Evolutionary conservation across 1,284 basidiomycete genomes (phyloP).

Genomic region (Athelia psychrophila): DNA sequence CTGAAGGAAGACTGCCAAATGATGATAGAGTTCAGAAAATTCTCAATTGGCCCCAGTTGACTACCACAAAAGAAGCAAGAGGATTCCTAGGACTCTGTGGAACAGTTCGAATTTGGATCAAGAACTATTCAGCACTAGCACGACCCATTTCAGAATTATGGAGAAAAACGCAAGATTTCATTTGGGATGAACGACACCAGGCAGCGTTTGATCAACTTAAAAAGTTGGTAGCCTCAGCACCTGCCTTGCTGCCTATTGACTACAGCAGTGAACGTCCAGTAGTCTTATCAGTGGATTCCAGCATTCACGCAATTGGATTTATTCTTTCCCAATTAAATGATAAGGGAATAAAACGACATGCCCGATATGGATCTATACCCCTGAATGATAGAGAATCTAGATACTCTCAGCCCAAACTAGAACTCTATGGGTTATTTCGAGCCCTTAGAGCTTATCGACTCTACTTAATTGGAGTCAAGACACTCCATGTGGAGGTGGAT

Average conservation of each 20-base stretch:
- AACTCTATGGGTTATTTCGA: constrained; percentile 12
- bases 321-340: constrained; percentile 29
- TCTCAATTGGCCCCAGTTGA: constrained; percentile 20
- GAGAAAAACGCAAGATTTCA: constrained; percentile 17
- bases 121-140: constrained; percentile 20
- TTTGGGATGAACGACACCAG: constrained; percentile 22
- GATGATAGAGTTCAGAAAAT: constrained; percentile 22
- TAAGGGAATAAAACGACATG: constrained; percentile 4
- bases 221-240: constrained; percentile 15
- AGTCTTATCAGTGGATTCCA: constrained; percentile 28
- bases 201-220: constrained; percentile 27
- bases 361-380: constrained; percentile 9
- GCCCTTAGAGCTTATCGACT: constrained; percentile 10
- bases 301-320: constrained; percentile 22
- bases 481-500: constrained; percentile 30
- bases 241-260: constrained; percentile 24
- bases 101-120: constrained; percentile 27
- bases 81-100: constrained; percentile 26
- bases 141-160: constrained; percentile 23
- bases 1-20: constrained; percentile 22
- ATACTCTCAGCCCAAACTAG: constrained; percentile 19
- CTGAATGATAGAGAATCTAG: constrained; percentile 20
- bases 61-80: constrained; percentile 21
- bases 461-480: constrained; percentile 25
- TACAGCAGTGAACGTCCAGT: constrained; percentile 19